Conservation (phyloP, 345 rosid species). For the Citrus sp. region DNA sequence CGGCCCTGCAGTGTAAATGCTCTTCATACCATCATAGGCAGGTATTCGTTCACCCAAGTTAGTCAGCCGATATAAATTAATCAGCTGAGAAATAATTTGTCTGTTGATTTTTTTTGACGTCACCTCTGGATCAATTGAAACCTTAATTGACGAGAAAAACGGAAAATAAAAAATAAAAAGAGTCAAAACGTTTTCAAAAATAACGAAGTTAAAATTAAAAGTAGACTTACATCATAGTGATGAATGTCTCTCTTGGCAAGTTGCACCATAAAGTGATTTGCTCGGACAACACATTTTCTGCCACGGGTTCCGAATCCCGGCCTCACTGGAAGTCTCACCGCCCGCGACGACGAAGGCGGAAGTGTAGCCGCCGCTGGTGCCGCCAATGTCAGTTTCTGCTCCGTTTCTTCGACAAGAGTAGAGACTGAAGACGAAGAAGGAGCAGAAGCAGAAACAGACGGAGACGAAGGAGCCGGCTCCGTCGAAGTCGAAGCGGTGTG, state of each 20-base stretch:
- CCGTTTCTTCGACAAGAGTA: background rate
- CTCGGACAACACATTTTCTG: slow-evolving; percentile 34
- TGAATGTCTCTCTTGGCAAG: slow-evolving; percentile 44
- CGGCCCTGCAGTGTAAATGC: slow-evolving; percentile 63
- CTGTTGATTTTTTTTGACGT: slow-evolving; percentile 44
- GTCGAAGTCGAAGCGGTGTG: background rate
- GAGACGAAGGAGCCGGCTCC: background rate
- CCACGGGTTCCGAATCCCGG: slow-evolving; percentile 54
- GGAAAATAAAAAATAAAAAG: background rate
- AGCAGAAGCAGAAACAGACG: background rate
- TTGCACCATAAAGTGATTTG: slow-evolving; percentile 64
- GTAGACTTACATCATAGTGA: slow-evolving; percentile 59
- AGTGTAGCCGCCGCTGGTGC: slow-evolving; percentile 14
- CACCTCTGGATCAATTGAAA: slow-evolving; percentile 51
- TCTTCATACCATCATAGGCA: slow-evolving; percentile 77
- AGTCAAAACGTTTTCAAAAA: background rate
- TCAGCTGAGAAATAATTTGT: slow-evolving; percentile 29
- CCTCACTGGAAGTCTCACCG: slow-evolving; percentile 23
- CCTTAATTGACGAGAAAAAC: slow-evolving; percentile 31
- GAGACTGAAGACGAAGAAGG: background rate
- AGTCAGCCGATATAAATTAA: slow-evolving; percentile 1
- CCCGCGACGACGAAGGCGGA: slow-evolving; percentile 48
- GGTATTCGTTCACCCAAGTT: slow-evolving; percentile 36
- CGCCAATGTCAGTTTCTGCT: slow-evolving; percentile 12
- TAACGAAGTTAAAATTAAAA: background rate